Evolutionary conservation across 2,329 filamentous ascomycete genomes (phyloP), one percentile per base, ranked within the genome.

Genomic region (Fusarium hainanense): DNA sequence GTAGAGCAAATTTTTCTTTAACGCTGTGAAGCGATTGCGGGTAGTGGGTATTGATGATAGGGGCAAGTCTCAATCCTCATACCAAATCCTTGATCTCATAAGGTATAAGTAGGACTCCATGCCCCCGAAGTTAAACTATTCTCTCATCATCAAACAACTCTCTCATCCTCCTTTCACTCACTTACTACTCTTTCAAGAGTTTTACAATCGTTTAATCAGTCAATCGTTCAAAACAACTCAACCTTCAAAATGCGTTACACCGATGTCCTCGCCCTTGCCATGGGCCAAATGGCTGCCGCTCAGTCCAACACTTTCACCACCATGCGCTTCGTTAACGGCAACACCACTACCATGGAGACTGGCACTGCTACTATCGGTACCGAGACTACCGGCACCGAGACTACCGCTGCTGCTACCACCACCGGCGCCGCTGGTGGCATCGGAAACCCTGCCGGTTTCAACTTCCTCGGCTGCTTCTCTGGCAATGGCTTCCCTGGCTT

Each of bases 161-260:
- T 55, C 52, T 58, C 63, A 67, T 69, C 71, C 71, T 78, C 69
- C 71, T 72, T 78, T 70, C 74, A 76, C 71, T 67, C 72, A 54
- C 67, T 77, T 75, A 49, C 65, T 72, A 57, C 66, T 60, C 42
- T 46, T 46, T 68, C 63, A 70, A 76, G 76, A 71, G 70, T 65
- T 63, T 62, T 27, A 54, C 70, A 63, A 68, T 76, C 69, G 57
- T 69, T 74, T 59, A 42, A 54, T 54, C 55, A 66, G 42, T 67
- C 74, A 70, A 62, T 74, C 64, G 60, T 66, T 75, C 49, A 23
- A 46, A 20, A 56, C 6, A 66, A 44, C 30, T 34, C n/a, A 25
- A 56, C 23, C 21, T 44, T 56, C 70, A 75, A 64, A 16, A 79
- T 79, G 78, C 77, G 74, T 60, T 77, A 67, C 64, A 70, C 75